Percentiles rank a stretch among this genome's conserved stretches.
Conservation (phyloP, 495 filamentous ascomycete species). For the Neurospora sp. region DNA sequence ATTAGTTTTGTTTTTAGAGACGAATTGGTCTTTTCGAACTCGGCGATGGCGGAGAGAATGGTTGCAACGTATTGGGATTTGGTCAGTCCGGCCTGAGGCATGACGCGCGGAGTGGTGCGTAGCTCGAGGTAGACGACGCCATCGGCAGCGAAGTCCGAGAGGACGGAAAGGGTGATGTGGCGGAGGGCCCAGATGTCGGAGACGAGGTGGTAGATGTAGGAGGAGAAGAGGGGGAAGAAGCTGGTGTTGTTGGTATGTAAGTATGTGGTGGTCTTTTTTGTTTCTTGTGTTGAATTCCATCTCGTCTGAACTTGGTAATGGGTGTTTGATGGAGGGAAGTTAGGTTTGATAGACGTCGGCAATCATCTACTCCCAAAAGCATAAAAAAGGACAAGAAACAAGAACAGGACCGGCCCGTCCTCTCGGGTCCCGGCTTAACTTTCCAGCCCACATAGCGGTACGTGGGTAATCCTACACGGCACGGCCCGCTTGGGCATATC, state of each 20-base stretch:
- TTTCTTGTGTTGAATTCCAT: not conserved
- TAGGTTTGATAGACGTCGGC: not conserved
- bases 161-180: conserved; percentile 56
- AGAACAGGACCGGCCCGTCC: not conserved
- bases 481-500: not conserved
- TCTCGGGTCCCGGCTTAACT: not conserved
- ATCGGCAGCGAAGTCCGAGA: conserved; percentile 59
- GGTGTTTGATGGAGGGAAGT: not conserved
- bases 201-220: conserved; percentile 66
- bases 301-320: not conserved
- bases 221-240: conserved; percentile 34
- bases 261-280: not conserved
- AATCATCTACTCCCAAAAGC: not conserved
- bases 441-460: not conserved
- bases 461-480: not conserved
- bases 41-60: conserved; percentile 48
- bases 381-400: not conserved
- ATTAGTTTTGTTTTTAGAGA: conserved; percentile 47
- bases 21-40: conserved; percentile 26
- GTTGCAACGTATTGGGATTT: conserved; percentile 54
- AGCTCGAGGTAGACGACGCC: conserved; percentile 75
- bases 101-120: conserved; percentile 64
- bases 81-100: conserved; percentile 41
- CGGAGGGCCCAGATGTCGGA: conserved; percentile 46
- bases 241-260: conserved; percentile 38